Evolutionary conservation across 2,329 filamentous ascomycete species (phyloP), one percentile per base, ranked within the genome.

Genomic region (Colletotrichum navitas): DNA sequence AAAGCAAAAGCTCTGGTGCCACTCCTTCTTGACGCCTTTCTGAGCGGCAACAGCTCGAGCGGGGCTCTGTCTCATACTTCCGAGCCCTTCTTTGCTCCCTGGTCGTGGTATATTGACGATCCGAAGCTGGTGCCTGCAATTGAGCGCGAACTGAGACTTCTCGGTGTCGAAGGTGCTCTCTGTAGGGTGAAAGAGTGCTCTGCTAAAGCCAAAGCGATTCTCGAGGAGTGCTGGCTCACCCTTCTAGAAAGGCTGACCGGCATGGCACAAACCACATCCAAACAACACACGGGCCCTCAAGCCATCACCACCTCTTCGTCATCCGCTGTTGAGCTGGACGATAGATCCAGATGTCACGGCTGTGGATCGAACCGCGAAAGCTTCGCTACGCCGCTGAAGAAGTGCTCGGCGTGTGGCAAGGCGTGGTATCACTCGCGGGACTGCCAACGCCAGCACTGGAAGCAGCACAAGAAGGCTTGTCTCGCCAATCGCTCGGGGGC

Each of bases 351-450:
- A 6, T 66, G 64, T 55, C 55, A 66, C 21, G 55, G 64, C 16
- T 66, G 64, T 45, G 18, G 64, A 12, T 11, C 18, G 7, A 34
- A 16, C 26, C 7, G 16, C 55, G 64, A 34, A 24, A 36, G 6
- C 34, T 61, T 66, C 16, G 0, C 47, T 1, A 7, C 6, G 14
- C 47, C 64, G 3, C 34, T 66, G 29, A 61, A 45, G 34, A 66
- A 45, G 55, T 66, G 55, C n/a, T 52, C 64, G 10, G 64, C 24
- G 6, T 66, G 64, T 18, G 10, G 5, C 3, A 11, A 61, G 34
- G 64, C 55, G 0, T 66, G 64, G 56, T 66, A 66, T 45, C 64
- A 66, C 10, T 66, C 64, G 24, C 56, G 43, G 34, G 64, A 61
- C 26, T 66, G 64, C 29, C 64, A 66, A 12, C 64, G 34, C 6